Conservation (phyloP, 2,329 filamentous ascomycete species). For the Lachnellula occidentalis region DNA sequence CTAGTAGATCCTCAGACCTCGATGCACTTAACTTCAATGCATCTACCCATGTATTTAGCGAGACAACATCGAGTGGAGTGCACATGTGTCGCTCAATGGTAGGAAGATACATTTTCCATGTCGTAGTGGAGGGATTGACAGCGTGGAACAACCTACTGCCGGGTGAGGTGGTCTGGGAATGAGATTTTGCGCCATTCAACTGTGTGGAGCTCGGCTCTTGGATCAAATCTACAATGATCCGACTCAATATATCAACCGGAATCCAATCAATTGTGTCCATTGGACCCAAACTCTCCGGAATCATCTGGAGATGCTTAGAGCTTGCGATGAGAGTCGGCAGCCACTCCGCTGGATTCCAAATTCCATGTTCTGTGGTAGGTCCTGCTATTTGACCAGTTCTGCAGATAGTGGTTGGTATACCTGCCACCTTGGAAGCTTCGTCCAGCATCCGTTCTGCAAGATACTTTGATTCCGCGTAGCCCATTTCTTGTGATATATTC, state of each 20-base stretch:
- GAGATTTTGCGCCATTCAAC: background rate
- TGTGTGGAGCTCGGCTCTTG: no score
- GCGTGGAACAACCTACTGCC: conserved; percentile 4
- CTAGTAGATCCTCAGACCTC: conserved; percentile 36
- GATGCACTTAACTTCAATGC: conserved; percentile 38
- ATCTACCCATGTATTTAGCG: conserved; percentile 41
- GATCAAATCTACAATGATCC: conserved; percentile 32
- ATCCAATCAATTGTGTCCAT: conserved; percentile 39
- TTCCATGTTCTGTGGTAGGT: conserved; percentile 34
- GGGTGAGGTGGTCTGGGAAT: conserved; percentile 17
- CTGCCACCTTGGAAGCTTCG: conserved; percentile 31
- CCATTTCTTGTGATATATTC: conserved; percentile 26
- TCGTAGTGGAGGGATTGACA: no score
- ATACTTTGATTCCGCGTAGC: conserved; percentile 26
- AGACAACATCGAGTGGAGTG: conserved; percentile 28
- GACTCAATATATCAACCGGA: conserved; percentile 37
- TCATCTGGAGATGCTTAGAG: conserved; percentile 32
- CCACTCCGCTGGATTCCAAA: conserved; percentile 54
- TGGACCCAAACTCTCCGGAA: conserved; percentile 35
- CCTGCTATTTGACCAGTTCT: conserved; percentile 46
- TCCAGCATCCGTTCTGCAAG: conserved; percentile 37
- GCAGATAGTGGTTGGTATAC: conserved; percentile 37
- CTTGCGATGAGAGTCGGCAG: conserved; percentile 42
- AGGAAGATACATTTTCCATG: no score
- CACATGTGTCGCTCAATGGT: no score